Evolutionary conservation across 352 stramenopile species (phyloP), one percentile per base, ranked within the genome.

Genomic region (Pythium utonaiense): DNA sequence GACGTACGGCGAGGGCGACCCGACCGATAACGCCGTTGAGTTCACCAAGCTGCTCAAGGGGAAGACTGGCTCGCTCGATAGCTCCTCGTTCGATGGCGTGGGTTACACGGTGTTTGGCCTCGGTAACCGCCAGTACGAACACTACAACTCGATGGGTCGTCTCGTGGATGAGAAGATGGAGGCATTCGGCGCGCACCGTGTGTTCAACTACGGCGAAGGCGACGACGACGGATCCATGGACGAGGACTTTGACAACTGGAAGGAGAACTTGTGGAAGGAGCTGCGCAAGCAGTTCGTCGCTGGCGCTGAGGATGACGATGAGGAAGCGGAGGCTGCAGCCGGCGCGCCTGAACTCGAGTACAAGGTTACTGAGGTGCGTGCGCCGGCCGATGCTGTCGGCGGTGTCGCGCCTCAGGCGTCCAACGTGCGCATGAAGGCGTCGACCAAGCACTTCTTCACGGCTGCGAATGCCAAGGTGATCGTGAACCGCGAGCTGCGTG

Each of bases 1-100:
- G 14, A 99, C 97, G 6, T 99, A 99, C 66, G 97, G 97, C 38
- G 97, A 99, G 71, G 97, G 97, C 28, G 97, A 99, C 62, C 91
- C 97, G 30, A 99, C 97, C 3, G 97, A 99, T 76, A 99, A 99
- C 71, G 93, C 97, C 3, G 80, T 89, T 40, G 77, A 87, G 48
- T 98, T 99, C 67, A 79, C 97, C 17, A 82, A 91, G 57, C 96
- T 88, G 53, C 62, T 99, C 33, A 97, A 97, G 61, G 67, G 89
- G 34, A 83, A 88, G 53, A 69, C 74, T 9, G 54, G 54, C 6
- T 42, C 48, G 33, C 58, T 77, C 17, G 53, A 25, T 3, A 62
- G 64, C 0, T 40, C 62, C 6, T 53, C 56, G 49, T 73, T 98
- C 8, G 7, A 53, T 6, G 76, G 74, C 19, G 74, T 99, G 13